These are phyloP conservation scores for Erythrophleum ivorense DNA, from an alignment of 331 rosid species.

Conservation along the genomic window DNA sequence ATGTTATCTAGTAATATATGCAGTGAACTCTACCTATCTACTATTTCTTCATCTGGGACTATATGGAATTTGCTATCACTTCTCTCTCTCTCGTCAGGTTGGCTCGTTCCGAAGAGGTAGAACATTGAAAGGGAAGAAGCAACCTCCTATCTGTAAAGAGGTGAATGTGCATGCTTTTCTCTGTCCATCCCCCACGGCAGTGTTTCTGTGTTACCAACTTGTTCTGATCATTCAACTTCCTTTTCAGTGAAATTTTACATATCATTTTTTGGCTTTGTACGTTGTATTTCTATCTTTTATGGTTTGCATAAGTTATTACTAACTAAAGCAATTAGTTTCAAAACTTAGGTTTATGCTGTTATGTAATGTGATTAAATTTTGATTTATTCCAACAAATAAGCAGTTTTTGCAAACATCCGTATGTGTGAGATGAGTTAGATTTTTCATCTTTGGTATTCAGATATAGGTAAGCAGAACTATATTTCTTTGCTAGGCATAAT, in stretches of 20 bases:
- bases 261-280: slow-evolving; percentile 21
- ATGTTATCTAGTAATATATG: slow-evolving; percentile 31
- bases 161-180: slow-evolving; percentile 42
- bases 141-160: slow-evolving; percentile 78
- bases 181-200: neutral
- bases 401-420: neutral
- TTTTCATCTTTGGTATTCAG: slow-evolving; percentile 1
- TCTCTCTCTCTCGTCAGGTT: slow-evolving; percentile 53
- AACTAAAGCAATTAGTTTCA: slow-evolving; percentile 1
- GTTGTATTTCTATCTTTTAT: slow-evolving; percentile 27
- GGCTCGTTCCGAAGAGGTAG: slow-evolving; percentile 78
- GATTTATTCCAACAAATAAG: slow-evolving; percentile 1
- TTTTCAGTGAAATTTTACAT: slow-evolving; percentile 15
- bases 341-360: neutral
- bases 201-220: slow-evolving; percentile 7
- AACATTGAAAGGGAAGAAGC: slow-evolving; percentile 73
- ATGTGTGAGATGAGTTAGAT: neutral
- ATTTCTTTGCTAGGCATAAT: neutral
- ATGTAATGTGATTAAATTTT: slow-evolving; percentile 11
- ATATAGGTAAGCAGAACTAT: neutral
- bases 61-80: neutral
- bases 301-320: slow-evolving; percentile 21
- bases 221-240: slow-evolving; percentile 14
- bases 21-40: slow-evolving; percentile 20
- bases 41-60: slow-evolving; percentile 2